Base-by-base conservation (phyloP, 306 rosid genomes). In the Quercus variabilis region DNA sequence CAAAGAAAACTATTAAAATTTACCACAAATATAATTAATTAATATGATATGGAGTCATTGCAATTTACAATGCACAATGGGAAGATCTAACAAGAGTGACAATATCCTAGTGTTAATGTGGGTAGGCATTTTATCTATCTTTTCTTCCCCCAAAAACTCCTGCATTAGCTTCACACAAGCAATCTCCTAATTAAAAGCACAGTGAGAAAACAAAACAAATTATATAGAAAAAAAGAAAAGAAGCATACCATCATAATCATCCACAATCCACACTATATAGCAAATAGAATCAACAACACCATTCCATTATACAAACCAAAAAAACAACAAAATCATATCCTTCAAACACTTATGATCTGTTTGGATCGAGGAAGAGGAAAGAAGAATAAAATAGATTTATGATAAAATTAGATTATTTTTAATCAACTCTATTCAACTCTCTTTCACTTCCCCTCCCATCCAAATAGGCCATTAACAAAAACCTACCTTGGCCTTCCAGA, bases 401-500 rank as follows among this genome's bases (percentile, higher is more conserved):
- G 1, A 33, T 1, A 33, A 33, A 33, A 5, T 33, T 33, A 33
- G 5, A 0, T 33, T 33, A 33, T 33, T 33, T 33, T 33, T 33
- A 33, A 5, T 6, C 0, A 33, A 31, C 5, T 31, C 33, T 31
- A 31, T 1, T 31, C 5, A 4, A 4, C 33, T 31, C 5, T 1
- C 1, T 0, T 31, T 5, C 5, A 31, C 5, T 3, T 0, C 0
- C 33, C 0, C 0, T 31, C 5, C 0, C 6, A 33, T 33, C 1
- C 38, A 33, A 33, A 1, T 0, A 33, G 38, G 1, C 6, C 38
- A 5, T 33, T 33, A 55, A 68, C 46, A 41, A 41, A 41, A 8
- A 54, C 38, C 65, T 78, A 56, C 77, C 78, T 82, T 57, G 51
- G 69, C 77, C 87, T 87, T 43, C 83, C 77, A 33, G 87, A 82